phyloP scores from a whole-genome alignment of 768 basidiomycete genomes.

The Hygrocybe coccinea region DNA sequence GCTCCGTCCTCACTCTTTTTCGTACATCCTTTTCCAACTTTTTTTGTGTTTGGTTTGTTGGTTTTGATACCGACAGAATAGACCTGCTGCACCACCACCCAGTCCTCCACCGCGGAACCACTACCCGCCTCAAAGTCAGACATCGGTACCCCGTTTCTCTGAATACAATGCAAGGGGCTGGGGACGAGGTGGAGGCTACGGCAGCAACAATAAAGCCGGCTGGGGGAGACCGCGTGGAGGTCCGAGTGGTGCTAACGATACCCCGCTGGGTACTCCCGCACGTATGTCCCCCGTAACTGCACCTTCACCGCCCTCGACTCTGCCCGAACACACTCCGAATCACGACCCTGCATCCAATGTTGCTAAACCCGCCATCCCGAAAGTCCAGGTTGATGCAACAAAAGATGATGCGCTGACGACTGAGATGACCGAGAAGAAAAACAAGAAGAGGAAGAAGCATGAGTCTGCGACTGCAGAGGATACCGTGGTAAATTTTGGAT shows the following conservation, averaged over 20 bases:
- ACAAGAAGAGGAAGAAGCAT: not conserved
- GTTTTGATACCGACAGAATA: too few species aligned
- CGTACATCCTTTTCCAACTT: constrained; percentile 1
- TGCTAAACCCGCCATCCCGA: constrained; percentile 4
- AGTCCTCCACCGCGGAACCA: constrained; percentile 16
- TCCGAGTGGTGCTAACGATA: constrained; percentile 64
- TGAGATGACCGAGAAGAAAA: not conserved
- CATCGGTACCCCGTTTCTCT: not conserved
- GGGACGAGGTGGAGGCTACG: constrained; percentile 18
- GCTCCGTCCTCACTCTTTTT: not conserved
- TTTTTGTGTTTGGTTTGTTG: not conserved
- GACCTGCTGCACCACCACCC: not conserved
- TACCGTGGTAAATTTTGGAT: constrained; percentile 28
- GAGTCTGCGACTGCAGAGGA: not conserved
- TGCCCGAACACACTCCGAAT: constrained; percentile 5
- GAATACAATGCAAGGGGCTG: not conserved
- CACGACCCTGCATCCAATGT: constrained; percentile 7
- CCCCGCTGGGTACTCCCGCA: constrained; percentile 62
- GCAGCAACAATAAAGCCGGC: constrained; percentile 32
- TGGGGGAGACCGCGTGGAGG: constrained; percentile 22
- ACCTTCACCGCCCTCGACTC: constrained; percentile 13
- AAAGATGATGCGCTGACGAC: not conserved
- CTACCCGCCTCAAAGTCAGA: constrained; percentile 17
- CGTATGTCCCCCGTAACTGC: constrained; percentile 32
- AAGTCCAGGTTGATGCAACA: not conserved